Percentiles rank a stretch among this genome's conserved stretches.
Evolutionary conservation across 352 stramenopile species (phyloP).

Genomic region (Pythium chondricola): DNA sequence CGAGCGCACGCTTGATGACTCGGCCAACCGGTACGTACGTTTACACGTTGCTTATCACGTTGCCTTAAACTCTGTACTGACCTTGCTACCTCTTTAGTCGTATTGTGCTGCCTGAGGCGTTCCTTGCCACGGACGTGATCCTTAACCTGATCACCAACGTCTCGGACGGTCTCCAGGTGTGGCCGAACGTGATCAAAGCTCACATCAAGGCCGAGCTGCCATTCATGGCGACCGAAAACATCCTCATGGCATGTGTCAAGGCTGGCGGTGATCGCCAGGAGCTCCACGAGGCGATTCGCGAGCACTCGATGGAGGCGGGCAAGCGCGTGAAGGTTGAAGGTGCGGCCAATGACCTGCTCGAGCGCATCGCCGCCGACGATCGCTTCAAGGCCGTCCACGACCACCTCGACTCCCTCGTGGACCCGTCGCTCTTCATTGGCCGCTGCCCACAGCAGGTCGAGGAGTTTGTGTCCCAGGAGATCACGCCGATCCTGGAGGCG

Average conservation of each 20-base stretch:
- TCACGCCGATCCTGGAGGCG: conserved; percentile 91
- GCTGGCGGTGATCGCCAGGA: conserved; percentile 93
- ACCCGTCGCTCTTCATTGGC: conserved; percentile 97
- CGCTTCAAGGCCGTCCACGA: conserved; percentile 94
- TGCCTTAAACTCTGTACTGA: not conserved
- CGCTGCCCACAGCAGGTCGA: conserved; percentile 93
- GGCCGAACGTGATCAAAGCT: conserved; percentile 93
- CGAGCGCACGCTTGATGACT: conserved; percentile 98
- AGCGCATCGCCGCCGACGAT: conserved; percentile 93
- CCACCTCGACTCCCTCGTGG: conserved; percentile 93
- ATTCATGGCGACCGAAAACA: conserved; percentile 99
- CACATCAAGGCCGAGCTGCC: conserved; percentile 97
- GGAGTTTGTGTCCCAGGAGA: conserved; percentile 94
- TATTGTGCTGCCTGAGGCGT: conserved; percentile 97
- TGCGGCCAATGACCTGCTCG: conserved; percentile 96
- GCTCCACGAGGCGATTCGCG: conserved; percentile 97
- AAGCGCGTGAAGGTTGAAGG: conserved; percentile 97
- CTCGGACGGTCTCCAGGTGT: conserved; percentile 94
- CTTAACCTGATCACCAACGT: conserved; percentile 97
- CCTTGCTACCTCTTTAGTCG: conserved; percentile 34
- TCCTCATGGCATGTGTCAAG: conserved; percentile 99
- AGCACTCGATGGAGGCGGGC: conserved; percentile 97
- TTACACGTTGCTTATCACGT: not conserved
- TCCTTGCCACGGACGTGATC: conserved; percentile 97
- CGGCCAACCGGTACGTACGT: conserved; percentile 87